Base-by-base conservation (phyloP, 2,329 filamentous ascomycete species). In the Colletotrichum musicola region DNA sequence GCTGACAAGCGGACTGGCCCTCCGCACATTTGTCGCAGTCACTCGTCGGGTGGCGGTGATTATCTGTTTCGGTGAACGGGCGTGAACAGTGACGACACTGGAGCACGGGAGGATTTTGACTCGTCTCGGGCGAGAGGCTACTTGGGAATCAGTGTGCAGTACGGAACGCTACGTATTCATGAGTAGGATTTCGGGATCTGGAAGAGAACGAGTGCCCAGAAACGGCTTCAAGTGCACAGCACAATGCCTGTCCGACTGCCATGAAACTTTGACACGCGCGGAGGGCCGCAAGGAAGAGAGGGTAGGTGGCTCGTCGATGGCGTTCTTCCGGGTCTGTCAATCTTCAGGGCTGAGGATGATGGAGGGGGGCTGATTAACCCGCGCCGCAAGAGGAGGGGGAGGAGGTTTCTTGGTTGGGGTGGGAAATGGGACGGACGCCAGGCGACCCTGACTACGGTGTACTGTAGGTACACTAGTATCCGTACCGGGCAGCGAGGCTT, bases 211-310 rank as follows among this genome's bases (percentile, higher is more conserved):
- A 35, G 30, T 10, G 9, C 10, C 7, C 30, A 35, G 30, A 9
- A 35, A 10, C 12, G 30, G 30, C 30, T 35, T 9, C 7, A 4
- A 10, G 30, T 35, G 10, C 30, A 35, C 7, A 35, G 7, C 30
- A 3, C 30, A 10, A 35, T 57, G 59, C 64, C 46, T 62, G 58
- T 57, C 51, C 59, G 30, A 59, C 47, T 64, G 40, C 54, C 38
- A 49, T 61, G 61, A 22, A n/a, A 68, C 58, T 22, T 49, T 22
- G 53, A 9, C 54, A 46, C 42, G 38, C 54, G 22, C 30, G 30
- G 30, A 35, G 30, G 30, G 30, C 30, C 30, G 30, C 30, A 35
- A 35, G 30, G 30, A 35, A 35, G 30, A 35, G 30, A 35, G 30
- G 10, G 30, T 35, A 25, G 30, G 30, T 35, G 30, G 30, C 30